A percentile compares a stretch with the other conserved stretches of the same genome.
These are phyloP conservation scores for Cryptococcus sp. DNA, from an alignment of 1,284 basidiomycete species.

Conservation along the genomic window DNA sequence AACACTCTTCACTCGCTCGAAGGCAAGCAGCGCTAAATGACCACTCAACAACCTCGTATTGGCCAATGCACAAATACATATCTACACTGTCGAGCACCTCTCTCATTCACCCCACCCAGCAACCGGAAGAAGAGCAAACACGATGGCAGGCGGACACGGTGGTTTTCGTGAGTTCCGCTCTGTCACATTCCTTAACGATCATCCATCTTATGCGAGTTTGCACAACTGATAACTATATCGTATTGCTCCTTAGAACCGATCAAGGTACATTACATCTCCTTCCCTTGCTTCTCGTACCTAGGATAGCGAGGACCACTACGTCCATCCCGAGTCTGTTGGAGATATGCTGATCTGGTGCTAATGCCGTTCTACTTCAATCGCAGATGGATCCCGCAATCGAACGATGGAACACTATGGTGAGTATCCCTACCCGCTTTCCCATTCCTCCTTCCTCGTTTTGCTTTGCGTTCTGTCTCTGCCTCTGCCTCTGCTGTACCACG, in stretches of 20 bases:
- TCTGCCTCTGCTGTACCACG: not conserved
- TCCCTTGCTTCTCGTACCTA: not conserved
- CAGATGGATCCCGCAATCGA: constrained; percentile 78
- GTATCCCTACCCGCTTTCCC: constrained; percentile 23
- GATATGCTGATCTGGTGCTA: not conserved
- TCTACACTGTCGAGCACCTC: too few species aligned
- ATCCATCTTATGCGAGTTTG: too few species aligned
- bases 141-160: constrained; percentile 50
- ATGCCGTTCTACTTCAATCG: not conserved
- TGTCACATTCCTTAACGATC: too few species aligned
- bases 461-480: not conserved
- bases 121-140: constrained; percentile 2
- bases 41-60: too few species aligned
- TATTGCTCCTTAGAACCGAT: constrained; percentile 36
- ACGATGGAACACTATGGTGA: constrained; percentile 74
- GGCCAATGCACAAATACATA: too few species aligned
- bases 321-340: not conserved
- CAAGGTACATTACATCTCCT: constrained; percentile 28
- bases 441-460: not conserved
- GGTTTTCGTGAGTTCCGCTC: constrained; percentile 28
- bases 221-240: not conserved
- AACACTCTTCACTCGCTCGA: too few species aligned
- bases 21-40: too few species aligned
- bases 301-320: not conserved
- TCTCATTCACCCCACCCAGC: not conserved